Percentiles rank a stretch among this genome's conserved stretches.
phyloP scores from a whole-genome alignment of 371 early-diverging fungal genomes.

The Circinella minor region DNA sequence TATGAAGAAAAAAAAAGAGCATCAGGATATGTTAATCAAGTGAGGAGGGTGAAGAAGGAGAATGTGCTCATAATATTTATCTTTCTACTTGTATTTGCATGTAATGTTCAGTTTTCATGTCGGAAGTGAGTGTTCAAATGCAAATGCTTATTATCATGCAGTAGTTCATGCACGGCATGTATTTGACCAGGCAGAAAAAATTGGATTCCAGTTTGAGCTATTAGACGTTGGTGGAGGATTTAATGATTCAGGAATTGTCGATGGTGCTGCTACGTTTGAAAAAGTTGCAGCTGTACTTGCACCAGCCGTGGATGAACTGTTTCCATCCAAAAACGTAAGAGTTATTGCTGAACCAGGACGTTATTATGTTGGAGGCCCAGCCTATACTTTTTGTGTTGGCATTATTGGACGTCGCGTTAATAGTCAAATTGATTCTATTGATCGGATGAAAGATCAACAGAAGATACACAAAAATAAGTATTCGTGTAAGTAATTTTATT shows the following conservation, averaged over 20 bases:
- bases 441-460: neutral
- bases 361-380: constrained; percentile 74
- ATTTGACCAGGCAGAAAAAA: constrained; percentile 82
- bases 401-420: constrained; percentile 88
- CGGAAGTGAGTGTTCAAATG: constrained; percentile 93
- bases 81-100: neutral
- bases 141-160: constrained; percentile 88
- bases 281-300: constrained; percentile 82
- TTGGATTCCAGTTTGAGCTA: constrained; percentile 80
- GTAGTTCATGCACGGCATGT: constrained; percentile 82
- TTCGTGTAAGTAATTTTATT: no score
- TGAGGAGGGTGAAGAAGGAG: neutral
- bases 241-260: constrained; percentile 67
- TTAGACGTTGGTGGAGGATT: constrained; percentile 98
- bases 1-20: neutral
- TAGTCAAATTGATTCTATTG: no score
- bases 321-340: constrained; percentile 69
- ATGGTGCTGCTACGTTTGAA: constrained; percentile 76
- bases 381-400: constrained; percentile 92
- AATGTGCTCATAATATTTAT: neutral
- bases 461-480: no score
- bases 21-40: no score
- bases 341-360: constrained; percentile 98
- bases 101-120: constrained; percentile 82
- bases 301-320: constrained; percentile 76